These are phyloP conservation scores for Coix lacrymajobi DNA, from an alignment of 176 grass and related monocot species.

Conservation along the genomic window DNA sequence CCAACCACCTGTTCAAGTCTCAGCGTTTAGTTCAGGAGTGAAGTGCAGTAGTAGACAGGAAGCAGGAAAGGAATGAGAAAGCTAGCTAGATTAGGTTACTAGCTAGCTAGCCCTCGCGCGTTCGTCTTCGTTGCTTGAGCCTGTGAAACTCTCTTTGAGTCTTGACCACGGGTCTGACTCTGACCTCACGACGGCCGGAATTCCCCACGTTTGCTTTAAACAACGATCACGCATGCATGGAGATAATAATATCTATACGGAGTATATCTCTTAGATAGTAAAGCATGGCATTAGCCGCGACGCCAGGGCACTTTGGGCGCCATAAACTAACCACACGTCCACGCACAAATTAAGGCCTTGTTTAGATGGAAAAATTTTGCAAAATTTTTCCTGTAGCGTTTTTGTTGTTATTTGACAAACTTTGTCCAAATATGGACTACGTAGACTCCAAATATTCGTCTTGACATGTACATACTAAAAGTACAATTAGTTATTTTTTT, in stretches of 20 bases:
- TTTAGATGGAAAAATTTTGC: no score
- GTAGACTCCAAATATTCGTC: no score
- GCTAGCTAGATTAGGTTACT: neutral
- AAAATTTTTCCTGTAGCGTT: no score
- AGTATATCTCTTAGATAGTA: neutral
- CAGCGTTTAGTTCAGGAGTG: slow-evolving; percentile 6
- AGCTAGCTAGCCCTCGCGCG: neutral
- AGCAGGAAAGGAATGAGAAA: neutral
- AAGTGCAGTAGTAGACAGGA: neutral
- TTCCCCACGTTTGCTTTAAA: slow-evolving; percentile 29
- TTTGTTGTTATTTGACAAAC: no score
- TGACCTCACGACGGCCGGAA: neutral
- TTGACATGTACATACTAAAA: no score
- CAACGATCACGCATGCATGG: neutral
- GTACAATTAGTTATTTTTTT: no score
- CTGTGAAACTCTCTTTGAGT: slow-evolving; percentile 19
- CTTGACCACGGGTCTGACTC: slow-evolving; percentile 4
- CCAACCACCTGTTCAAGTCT: slow-evolving; percentile 2
- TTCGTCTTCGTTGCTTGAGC: slow-evolving; percentile 29
- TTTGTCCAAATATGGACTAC: no score
- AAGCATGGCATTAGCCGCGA: slow-evolving; percentile 1
- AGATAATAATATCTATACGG: neutral
- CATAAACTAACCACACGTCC: neutral
- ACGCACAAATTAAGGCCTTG: no score
- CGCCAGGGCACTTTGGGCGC: neutral